Percentiles rank a stretch among this genome's conserved stretches.
Conservation (phyloP, 805 yeast genomes). For the Torulaspora quercuum region DNA sequence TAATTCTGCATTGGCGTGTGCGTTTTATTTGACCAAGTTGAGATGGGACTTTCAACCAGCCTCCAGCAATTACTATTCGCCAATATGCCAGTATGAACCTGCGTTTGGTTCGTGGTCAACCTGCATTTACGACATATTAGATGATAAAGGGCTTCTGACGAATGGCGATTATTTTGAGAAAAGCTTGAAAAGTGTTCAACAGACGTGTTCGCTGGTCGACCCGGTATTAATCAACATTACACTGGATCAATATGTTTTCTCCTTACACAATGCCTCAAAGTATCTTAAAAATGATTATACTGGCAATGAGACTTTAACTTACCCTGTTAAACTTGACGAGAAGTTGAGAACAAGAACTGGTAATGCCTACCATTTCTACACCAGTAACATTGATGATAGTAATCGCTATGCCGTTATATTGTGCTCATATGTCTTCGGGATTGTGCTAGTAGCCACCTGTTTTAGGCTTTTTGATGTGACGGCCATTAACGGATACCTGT, state of each 20-base stretch:
- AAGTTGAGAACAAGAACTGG: slow-evolving; percentile 10
- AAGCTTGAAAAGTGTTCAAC: slow-evolving; percentile 14
- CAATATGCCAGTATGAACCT: slow-evolving; percentile 24
- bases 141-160: slow-evolving; percentile 4
- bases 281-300: slow-evolving; percentile 1
- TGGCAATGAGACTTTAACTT: slow-evolving; percentile 5
- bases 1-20: slow-evolving; percentile 24
- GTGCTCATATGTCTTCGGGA: slow-evolving; percentile 13
- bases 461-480: slow-evolving; percentile 15
- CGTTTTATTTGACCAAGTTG: slow-evolving; percentile 16
- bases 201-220: slow-evolving; percentile 14
- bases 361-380: slow-evolving; percentile 20
- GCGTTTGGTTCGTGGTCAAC: slow-evolving; percentile 27
- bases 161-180: slow-evolving; percentile 13
- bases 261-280: slow-evolving; percentile 20
- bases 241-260: slow-evolving; percentile 14
- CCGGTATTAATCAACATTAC: slow-evolving; percentile 9
- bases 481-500: slow-evolving; percentile 13
- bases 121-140: slow-evolving; percentile 22
- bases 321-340: slow-evolving; percentile 16
- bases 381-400: slow-evolving; percentile 23
- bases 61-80: slow-evolving; percentile 15
- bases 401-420: slow-evolving; percentile 15
- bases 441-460: slow-evolving; percentile 8
- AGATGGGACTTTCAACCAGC: slow-evolving; percentile 19